These are phyloP conservation scores for Alternaria burnsii DNA, from an alignment of 2,329 filamentous ascomycete genomes.

Conservation along the genomic window DNA sequence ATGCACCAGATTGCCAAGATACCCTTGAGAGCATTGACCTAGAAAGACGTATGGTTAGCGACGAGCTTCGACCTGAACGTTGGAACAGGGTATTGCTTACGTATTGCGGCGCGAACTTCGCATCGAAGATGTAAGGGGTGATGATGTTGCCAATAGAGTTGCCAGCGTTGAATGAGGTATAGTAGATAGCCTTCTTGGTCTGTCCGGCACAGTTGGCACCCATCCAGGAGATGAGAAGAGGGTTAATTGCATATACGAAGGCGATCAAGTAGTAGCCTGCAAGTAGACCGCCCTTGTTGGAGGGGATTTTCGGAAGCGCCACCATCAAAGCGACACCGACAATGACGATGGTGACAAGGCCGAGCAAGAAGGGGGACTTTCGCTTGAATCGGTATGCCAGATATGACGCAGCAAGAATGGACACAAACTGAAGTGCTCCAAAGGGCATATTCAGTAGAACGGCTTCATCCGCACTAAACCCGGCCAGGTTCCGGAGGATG, in stretches of 20 bases:
- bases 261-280: constrained; percentile 72
- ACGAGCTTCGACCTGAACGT: neutral
- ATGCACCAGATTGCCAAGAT: constrained; percentile 35
- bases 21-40: constrained; percentile 34
- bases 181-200: constrained; percentile 71
- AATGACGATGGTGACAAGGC: constrained; percentile 63
- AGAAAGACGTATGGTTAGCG: neutral
- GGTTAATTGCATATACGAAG: constrained; percentile 72
- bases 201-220: constrained; percentile 73
- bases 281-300: constrained; percentile 60
- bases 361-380: constrained; percentile 59
- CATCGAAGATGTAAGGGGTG: constrained; percentile 34
- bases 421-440: constrained; percentile 50
- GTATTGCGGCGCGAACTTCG: constrained; percentile 33
- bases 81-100: constrained; percentile 15
- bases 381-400: constrained; percentile 69
- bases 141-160: constrained; percentile 69
- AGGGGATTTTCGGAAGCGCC: constrained; percentile 52
- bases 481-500: constrained; percentile 64
- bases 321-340: constrained; percentile 67
- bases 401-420: constrained; percentile 56
- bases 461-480: constrained; percentile 67
- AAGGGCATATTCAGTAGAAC: constrained; percentile 65
- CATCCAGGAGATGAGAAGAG: constrained; percentile 73
- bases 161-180: constrained; percentile 71